Percentiles rank a stretch among this genome's conserved stretches.
Evolutionary conservation across 1,284 basidiomycete genomes (phyloP).

Genomic region (Tilletia horrida): DNA sequence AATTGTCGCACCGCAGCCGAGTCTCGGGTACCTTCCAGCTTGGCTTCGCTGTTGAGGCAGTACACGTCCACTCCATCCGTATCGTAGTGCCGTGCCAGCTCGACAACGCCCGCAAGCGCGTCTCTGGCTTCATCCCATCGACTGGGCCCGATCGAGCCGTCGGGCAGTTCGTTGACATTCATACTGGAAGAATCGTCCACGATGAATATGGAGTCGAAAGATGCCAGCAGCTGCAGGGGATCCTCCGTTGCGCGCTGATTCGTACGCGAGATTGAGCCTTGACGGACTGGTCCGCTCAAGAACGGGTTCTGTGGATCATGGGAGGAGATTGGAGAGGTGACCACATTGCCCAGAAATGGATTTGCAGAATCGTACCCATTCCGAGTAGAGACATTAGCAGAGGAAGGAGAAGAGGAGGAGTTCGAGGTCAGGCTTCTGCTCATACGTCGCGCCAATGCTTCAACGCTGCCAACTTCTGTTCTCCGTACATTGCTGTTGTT

Average conservation of each 20-base stretch:
- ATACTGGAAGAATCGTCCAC: slow-evolving; percentile 39
- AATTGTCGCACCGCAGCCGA: slow-evolving; percentile 24
- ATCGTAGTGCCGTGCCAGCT: slow-evolving; percentile 32
- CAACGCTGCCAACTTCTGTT: slow-evolving; percentile 1
- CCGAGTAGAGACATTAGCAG: no score
- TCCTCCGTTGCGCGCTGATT: slow-evolving; percentile 22
- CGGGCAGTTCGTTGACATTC: slow-evolving; percentile 29
- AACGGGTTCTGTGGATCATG: background rate
- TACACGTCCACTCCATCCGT: slow-evolving; percentile 41
- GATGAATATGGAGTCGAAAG: slow-evolving; percentile 36
- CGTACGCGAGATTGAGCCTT: background rate
- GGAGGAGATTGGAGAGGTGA: background rate
- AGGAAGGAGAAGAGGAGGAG: slow-evolving; percentile 10
- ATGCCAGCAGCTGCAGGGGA: slow-evolving; percentile 21
- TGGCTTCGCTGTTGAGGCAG: slow-evolving; percentile 34
- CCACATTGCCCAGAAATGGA: background rate
- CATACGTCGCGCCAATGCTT: slow-evolving; percentile 5
- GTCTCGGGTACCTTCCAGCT: slow-evolving; percentile 23
- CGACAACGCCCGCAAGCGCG: slow-evolving; percentile 37
- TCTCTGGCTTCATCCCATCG: slow-evolving; percentile 36
- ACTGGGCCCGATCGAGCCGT: slow-evolving; percentile 25
- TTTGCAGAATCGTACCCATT: background rate
- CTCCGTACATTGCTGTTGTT: slow-evolving; percentile 14
- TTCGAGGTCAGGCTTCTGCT: background rate
- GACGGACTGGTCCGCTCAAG: background rate